These are phyloP conservation scores for Blastobotrys aristatus DNA, from an alignment of 1,139 yeast genomes.

Conservation along the genomic window DNA sequence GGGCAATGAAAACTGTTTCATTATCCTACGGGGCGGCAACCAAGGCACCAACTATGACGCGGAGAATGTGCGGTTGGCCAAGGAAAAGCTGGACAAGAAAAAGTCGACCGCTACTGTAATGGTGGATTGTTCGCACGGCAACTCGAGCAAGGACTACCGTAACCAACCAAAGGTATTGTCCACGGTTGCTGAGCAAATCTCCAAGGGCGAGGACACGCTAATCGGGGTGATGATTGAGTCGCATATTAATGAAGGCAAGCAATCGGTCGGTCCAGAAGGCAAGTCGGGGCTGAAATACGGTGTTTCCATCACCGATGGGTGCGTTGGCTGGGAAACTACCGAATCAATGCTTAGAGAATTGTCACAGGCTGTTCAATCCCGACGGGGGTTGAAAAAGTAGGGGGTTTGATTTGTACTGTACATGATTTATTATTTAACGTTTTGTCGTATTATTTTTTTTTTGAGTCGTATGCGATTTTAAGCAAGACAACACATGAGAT, in stretches of 20 bases:
- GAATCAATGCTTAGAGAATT: constrained; percentile 71
- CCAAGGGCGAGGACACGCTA: constrained; percentile 70
- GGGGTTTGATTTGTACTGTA: neutral
- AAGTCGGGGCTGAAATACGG: constrained; percentile 81
- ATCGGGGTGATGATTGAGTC: constrained; percentile 97
- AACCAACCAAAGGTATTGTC: constrained; percentile 88
- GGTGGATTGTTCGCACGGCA: constrained; percentile 98
- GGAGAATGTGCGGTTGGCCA: constrained; percentile 68
- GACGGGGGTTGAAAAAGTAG: constrained; percentile 49
- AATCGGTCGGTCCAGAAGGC: constrained; percentile 71
- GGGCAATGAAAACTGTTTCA: constrained; percentile 73
- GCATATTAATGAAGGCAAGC: constrained; percentile 88
- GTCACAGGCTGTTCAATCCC: constrained; percentile 72
- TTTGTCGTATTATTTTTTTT: too few species aligned
- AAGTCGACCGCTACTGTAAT: constrained; percentile 50
- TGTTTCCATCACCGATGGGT: constrained; percentile 94
- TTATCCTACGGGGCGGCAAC: constrained; percentile 94
- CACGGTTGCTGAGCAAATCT: constrained; percentile 74
- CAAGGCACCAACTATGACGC: constrained; percentile 89
- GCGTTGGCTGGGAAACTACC: constrained; percentile 91
- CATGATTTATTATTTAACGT: neutral
- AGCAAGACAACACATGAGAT: too few species aligned
- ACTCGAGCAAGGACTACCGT: constrained; percentile 87
- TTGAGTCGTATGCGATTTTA: too few species aligned
- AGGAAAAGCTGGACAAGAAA: constrained; percentile 46